Base-by-base conservation (phyloP, 768 basidiomycete species). In the Amanita molliuscula region DNA sequence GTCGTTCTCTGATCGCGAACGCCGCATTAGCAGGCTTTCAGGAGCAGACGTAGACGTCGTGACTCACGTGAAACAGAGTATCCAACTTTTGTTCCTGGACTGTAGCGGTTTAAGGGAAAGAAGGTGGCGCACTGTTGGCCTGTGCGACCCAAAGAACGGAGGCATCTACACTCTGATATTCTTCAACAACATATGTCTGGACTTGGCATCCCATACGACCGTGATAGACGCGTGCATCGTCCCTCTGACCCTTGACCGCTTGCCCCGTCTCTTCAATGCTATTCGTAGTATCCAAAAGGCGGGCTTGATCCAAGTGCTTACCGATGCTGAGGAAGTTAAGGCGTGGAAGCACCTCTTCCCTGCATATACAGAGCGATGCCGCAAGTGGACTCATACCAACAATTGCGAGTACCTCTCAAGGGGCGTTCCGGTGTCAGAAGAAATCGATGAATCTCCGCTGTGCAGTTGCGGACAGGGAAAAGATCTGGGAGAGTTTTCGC, bases 391-490 rank as follows among this genome's bases (percentile, higher is more conserved):
- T 7, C 80, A 82, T 57, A 56, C 51, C 13, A 31, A 57, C 2
- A 59, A 59, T 15, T 82, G 81, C 64, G 74, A 76, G 58, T 81
- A 80, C 56, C n/a, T 51, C 0, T 54, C 15, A 15, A 53, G 43
- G 34, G 65, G 50, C 44, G 61, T 77, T 18, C 77, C 78, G 0
- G 60, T 73, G 3, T 61, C 62, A 26, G 56, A 58, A 8, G 67
- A 72, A 28, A 61, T 67, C 13, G 63, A 64, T 1, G 59, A 61
- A 29, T 57, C 57, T 7, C 76, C 78, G 0, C 59, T 80, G 18
- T 83, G 81, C 53, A 65, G 64, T 2, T 82, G 81, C 43, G 79
- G 79, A 1, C 59, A 61, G 33, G 78, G 78, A 3, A 67, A 78
- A 40, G 69, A 73, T 43, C 60, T 72, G 4, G 71, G 64, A 2